phyloP scores from a whole-genome alignment of 495 filamentous ascomycete species.

The Lasiosphaeria ovina region DNA sequence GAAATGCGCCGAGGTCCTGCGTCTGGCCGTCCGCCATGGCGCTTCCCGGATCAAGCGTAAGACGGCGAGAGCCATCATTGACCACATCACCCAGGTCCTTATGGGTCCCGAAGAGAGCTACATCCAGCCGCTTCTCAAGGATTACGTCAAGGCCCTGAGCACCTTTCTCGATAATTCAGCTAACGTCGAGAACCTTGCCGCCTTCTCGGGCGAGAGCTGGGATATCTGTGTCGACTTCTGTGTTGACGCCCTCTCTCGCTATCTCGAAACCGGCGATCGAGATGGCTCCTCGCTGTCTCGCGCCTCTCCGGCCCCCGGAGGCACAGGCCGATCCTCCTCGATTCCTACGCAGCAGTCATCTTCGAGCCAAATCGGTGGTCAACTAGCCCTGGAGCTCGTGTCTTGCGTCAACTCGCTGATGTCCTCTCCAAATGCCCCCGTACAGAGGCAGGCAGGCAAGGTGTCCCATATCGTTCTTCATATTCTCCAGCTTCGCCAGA shows the following conservation, averaged over 20 bases:
- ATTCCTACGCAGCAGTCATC: slow-evolving; percentile 13
- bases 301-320: slow-evolving; percentile 42
- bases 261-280: slow-evolving; percentile 38
- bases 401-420: slow-evolving; percentile 65
- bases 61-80: slow-evolving; percentile 71
- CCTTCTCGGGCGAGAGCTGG: slow-evolving; percentile 60
- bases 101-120: slow-evolving; percentile 60
- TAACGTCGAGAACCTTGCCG: slow-evolving; percentile 72
- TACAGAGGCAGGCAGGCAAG: slow-evolving; percentile 55
- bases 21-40: slow-evolving; percentile 66
- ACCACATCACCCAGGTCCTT: slow-evolving; percentile 78
- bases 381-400: slow-evolving; percentile 56
- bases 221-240: slow-evolving; percentile 66
- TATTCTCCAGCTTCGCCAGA: slow-evolving; percentile 59
- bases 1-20: slow-evolving; percentile 68
- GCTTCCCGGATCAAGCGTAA: slow-evolving; percentile 67
- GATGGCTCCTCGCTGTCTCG: slow-evolving; percentile 31
- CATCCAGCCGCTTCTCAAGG: slow-evolving; percentile 67
- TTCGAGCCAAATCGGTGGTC: slow-evolving; percentile 27
- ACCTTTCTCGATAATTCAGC: slow-evolving; percentile 67
- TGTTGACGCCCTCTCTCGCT: slow-evolving; percentile 47
- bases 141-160: slow-evolving; percentile 75
- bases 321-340: slow-evolving; percentile 33
- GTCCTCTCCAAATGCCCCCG: slow-evolving; percentile 66
- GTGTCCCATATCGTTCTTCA: slow-evolving; percentile 59